A percentile compares a stretch with the other conserved stretches of the same genome.
Conservation (phyloP, 1,284 basidiomycete genomes). For the Laetiporus sulphureus region DNA sequence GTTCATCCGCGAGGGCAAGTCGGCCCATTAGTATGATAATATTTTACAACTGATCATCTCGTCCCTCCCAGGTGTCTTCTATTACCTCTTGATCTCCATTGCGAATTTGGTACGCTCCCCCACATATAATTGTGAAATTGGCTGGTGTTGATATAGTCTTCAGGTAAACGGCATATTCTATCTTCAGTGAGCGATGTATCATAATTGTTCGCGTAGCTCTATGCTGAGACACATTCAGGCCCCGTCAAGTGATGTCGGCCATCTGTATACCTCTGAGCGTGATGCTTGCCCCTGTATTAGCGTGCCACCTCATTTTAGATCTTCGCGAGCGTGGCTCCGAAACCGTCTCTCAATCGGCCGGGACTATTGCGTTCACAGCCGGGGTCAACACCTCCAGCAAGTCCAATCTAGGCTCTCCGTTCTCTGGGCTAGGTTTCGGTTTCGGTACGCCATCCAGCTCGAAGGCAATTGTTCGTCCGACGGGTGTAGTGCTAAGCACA, state of each 20-base stretch:
- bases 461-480: slow-evolving; percentile 22
- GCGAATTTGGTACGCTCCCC: slow-evolving; percentile 52
- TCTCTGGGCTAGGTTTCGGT: slow-evolving; percentile 26
- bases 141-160: not conserved
- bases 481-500: slow-evolving; percentile 59
- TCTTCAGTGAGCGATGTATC: slow-evolving; percentile 48
- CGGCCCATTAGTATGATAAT: not conserved
- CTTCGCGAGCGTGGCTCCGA: slow-evolving; percentile 71
- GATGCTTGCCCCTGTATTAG: slow-evolving; percentile 75
- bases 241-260: slow-evolving; percentile 74
- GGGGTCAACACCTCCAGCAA: slow-evolving; percentile 22
- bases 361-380: slow-evolving; percentile 29
- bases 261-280: slow-evolving; percentile 80
- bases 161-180: slow-evolving; percentile 77
- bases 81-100: slow-evolving; percentile 74
- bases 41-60: not conserved
- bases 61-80: slow-evolving; percentile 55
- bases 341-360: slow-evolving; percentile 56
- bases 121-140: not conserved
- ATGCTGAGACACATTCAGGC: slow-evolving; percentile 34
- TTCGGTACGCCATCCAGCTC: slow-evolving; percentile 26
- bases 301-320: slow-evolving; percentile 72
- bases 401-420: slow-evolving; percentile 24
- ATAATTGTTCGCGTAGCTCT: not conserved
- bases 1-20: slow-evolving; percentile 68